These are phyloP conservation scores for Mrakia blollopis DNA, from an alignment of 768 basidiomycete genomes.

Conservation along the genomic window DNA sequence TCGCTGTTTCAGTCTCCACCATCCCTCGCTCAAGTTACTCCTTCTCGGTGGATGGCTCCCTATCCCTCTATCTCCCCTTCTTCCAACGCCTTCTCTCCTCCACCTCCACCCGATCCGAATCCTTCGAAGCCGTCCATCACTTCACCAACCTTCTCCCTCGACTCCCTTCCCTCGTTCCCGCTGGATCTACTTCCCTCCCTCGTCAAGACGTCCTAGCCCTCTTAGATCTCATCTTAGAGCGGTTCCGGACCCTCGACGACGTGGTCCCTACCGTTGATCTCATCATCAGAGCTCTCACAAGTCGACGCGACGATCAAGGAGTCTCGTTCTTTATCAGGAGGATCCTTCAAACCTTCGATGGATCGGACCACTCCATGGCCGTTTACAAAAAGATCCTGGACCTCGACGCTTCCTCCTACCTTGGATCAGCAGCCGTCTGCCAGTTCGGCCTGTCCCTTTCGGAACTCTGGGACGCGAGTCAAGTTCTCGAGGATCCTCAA, in stretches of 20 bases:
- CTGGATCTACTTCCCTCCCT: background rate
- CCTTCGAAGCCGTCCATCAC: background rate
- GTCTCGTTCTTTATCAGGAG: background rate
- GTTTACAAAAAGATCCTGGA: background rate
- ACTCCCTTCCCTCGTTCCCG: background rate
- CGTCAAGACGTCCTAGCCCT: background rate
- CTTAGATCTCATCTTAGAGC: background rate
- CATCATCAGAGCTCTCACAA: background rate
- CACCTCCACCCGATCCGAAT: background rate
- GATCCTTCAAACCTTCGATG: background rate
- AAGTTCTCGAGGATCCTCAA: background rate
- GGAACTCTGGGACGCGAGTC: background rate
- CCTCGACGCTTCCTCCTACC: background rate
- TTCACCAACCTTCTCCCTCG: background rate
- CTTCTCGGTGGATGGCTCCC: background rate
- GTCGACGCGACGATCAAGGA: background rate
- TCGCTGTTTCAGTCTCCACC: background rate
- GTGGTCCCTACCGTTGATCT: background rate
- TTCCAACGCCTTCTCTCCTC: background rate
- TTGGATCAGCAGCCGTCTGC: conserved; percentile 1
- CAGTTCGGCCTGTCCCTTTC: conserved; percentile 7
- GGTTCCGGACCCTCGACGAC: background rate
- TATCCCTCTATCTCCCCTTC: background rate
- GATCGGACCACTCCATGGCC: background rate
- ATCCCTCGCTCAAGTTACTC: background rate